Conservation (phyloP, 345 rosid species). For the Excoecaria cochinchinensis region DNA sequence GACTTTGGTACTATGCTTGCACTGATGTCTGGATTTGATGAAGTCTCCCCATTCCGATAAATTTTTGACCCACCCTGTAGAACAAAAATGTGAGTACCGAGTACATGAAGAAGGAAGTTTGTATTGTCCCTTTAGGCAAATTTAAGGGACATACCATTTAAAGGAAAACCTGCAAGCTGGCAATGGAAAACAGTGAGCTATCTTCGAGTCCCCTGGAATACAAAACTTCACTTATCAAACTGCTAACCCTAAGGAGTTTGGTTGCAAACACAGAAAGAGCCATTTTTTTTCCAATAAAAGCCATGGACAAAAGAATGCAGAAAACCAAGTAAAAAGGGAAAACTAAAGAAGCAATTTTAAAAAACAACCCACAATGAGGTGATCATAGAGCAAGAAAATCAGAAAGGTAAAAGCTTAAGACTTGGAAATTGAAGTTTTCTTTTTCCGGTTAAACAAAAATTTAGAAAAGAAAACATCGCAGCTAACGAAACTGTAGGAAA, state of each 20-base stretch:
- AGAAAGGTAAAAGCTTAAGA: background rate
- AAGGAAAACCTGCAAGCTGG: background rate
- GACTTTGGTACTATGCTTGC: conserved; percentile 47
- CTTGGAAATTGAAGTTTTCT: no score
- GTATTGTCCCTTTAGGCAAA: background rate
- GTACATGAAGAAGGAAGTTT: background rate
- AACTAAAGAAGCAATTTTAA: background rate
- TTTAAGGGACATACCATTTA: conserved; percentile 2
- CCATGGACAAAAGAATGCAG: background rate
- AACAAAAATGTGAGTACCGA: background rate
- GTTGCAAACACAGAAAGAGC: background rate
- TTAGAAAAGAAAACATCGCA: no score
- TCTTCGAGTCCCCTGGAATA: background rate
- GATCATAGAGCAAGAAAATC: background rate
- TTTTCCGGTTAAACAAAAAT: no score
- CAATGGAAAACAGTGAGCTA: background rate
- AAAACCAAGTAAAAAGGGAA: background rate
- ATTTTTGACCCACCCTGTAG: conserved; percentile 36
- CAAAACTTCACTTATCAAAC: background rate
- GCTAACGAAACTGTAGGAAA: no score
- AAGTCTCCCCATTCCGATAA: conserved; percentile 24
- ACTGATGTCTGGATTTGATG: conserved; percentile 30
- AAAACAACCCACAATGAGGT: background rate
- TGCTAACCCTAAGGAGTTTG: background rate
- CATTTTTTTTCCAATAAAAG: background rate